Evolutionary conservation across 2,329 filamentous ascomycete species (phyloP), one percentile per base, ranked within the genome.

Genomic region (Paecilomyces formosus): DNA sequence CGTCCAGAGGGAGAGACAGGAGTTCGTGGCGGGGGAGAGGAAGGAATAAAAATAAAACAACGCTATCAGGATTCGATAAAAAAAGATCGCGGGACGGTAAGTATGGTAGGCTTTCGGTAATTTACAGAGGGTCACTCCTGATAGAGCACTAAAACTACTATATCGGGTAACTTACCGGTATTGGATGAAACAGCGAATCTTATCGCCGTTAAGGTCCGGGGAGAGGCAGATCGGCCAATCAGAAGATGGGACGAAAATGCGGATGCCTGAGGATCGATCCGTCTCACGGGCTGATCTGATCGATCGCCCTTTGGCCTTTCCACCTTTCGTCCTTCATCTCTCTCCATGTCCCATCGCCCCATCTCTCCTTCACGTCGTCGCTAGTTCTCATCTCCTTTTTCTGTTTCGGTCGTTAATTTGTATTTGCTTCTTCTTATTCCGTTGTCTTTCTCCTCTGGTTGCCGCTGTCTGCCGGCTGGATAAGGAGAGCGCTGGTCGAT

Each of bases 201-300:
- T 53, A 54, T 51, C 55, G 13, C 39, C 39, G 39, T 45, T 45
- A 21, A 45, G 39, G 39, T 52, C 50, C 50, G 50, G 50, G 50
- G 26, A 24, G 39, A 45, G 50, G 21, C 50, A 26, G 22, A 52
- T 28, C 11, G 50, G 26, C 65, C 63, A 68, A 68, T 69, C 61
- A 68, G 56, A 26, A 51, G 22, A 5, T 45, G 51, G 30, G 21
- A 51, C 50, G 58, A 11, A 12, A 70, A 70, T 63, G 31, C 65
- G 63, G 67, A 66, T 70, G 68, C 68, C 68, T 70, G 68, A 67
- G 61, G 64, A 60, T 58, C 57, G 59, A 57, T 21, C 12, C 57
- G n/a, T 31, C 39, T 53, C 55, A 31, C 56, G 53, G 24, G 53
- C 54, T 55, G 57, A 51, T 39, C 54, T 55, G 57, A 51, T 39